Base-by-base conservation (phyloP, 495 filamentous ascomycete genomes). In the Podospora pseudopauciseta region DNA sequence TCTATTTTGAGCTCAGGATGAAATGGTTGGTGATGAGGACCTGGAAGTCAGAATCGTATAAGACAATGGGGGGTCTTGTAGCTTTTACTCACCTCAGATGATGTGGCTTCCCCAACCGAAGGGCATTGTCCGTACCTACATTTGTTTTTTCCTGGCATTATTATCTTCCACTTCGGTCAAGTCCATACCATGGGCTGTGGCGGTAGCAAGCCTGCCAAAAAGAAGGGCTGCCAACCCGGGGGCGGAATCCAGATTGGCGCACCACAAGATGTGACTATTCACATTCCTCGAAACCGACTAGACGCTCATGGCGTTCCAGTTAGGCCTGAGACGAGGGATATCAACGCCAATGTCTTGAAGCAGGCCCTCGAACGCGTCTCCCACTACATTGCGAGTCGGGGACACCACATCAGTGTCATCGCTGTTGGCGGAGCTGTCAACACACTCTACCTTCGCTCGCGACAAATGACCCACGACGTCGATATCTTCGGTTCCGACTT, bases 401-500 rank as follows among this genome's bases (percentile, higher is more conserved):
- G 26, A 4, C 53, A 23, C 1, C 55, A 59, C 44, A 56, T 66
- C 56, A 60, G 56, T 27, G 65, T 66, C 65, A 66, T 66, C 44
- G 34, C 32, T 34, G 57, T 66, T 1, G 57, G 65, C 2, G 65
- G 65, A 32, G 65, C 65, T 11, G 65, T 66, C 18, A 66, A 66
- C 56, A 66, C 65, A 7, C 65, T 60, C n/a, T 39, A 65, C 32
- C 56, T 66, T 54, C 65, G 65, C 56, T 59, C 57, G 15, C 19
- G 65, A 5, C 3, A 11, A 18, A 66, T 56, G 5, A 66, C 65
- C 5, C 65, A 60, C 56, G 65, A 66, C 65, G 56, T 66, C 32
- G 56, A 66, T 58, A 56, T 66, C 18, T 66, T 66, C 13, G 55
- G 65, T 13, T 66, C 56, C 56, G 65, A 66, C 54, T 49, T 66